Evolutionary conservation across 345 rosid genomes (phyloP), one percentile per base, ranked within the genome.

Genomic region (Hirschfeldia incana): DNA sequence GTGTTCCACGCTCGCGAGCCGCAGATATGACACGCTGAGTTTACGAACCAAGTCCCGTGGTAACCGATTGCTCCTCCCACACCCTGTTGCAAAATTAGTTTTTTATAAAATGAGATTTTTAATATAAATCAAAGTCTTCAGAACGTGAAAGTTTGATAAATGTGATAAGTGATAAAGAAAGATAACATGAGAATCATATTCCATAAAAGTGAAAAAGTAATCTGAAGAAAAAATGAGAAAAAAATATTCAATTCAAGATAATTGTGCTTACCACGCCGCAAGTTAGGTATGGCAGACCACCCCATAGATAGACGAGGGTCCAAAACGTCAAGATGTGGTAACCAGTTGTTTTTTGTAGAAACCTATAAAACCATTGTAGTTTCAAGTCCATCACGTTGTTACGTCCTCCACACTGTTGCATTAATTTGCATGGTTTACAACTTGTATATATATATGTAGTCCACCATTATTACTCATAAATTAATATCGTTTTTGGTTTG

Each of bases 11-110:
- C 87, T 73, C 81, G 91, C 5, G 82, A 84, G 58, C 98, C 98
- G 96, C 98, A 92, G 1, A 90, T 87, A 86, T 94, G 98, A 42
- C 92, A 92, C 44, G 88, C 97, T 21, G 97, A 94, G 73, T 92
- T 94, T 65, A 92, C 87, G 9, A 90, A 82, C 92, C 93, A 94
- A 2, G 97, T 92, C 80, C 89, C 85, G 77, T 92, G 92, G 79
- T 84, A 92, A 1, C 84, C 88, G 81, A 87, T 81, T 16, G 77
- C 65, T 53, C 66, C 79, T 81, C 97, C 88, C 55, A 90, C 89
- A 36, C 96, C 91, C 96, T 92, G 84, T 83, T 65, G 29, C 69
- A 59, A 49, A 29, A 49, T 49, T 44, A 49, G 55, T n/a, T 49
- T 49, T 13, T 11, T 44, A 44, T 44, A 44, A 44, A 44, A 44